A percentile compares a stretch with the other conserved stretches of the same genome.
Evolutionary conservation across 2,329 filamentous ascomycete genomes (phyloP).

Genomic region (Colletotrichum camelliae): DNA sequence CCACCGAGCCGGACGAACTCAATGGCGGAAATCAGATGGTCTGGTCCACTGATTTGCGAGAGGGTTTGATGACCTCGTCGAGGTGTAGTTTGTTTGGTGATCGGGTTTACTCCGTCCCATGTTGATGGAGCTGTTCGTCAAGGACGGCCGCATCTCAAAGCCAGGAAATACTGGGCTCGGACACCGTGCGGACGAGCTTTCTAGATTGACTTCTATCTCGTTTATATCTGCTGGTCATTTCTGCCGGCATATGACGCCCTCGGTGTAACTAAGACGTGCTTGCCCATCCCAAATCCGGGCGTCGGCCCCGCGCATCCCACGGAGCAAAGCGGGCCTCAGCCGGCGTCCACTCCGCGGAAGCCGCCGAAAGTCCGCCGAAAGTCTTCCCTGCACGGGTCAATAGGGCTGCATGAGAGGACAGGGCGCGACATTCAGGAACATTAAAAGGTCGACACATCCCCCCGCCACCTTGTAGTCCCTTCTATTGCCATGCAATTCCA

Average conservation of each 20-base stretch:
- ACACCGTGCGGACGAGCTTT: neutral
- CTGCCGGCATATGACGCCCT: neutral
- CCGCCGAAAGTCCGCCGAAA: neutral
- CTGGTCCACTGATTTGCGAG: fast-evolving
- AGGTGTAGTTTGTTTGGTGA: fast-evolving
- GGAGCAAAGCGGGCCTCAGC: too few relatives aligned
- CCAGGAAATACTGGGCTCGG: neutral
- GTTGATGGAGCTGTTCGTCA: neutral
- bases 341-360: neutral
- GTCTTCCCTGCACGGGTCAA: neutral
- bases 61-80: fast-evolving
- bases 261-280: neutral
- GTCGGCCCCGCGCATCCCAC: neutral
- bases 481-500: too few relatives aligned
- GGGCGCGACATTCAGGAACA: neutral
- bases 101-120: neutral
- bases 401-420: neutral
- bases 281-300: neutral
- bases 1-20: neutral
- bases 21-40: fast-evolving
- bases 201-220: neutral
- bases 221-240: fast-evolving
- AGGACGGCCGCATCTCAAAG: neutral
- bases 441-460: neutral
- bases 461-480: too few relatives aligned